Base-by-base conservation (phyloP, 129 eudicot species). In the Pulicaria dysenterica region DNA sequence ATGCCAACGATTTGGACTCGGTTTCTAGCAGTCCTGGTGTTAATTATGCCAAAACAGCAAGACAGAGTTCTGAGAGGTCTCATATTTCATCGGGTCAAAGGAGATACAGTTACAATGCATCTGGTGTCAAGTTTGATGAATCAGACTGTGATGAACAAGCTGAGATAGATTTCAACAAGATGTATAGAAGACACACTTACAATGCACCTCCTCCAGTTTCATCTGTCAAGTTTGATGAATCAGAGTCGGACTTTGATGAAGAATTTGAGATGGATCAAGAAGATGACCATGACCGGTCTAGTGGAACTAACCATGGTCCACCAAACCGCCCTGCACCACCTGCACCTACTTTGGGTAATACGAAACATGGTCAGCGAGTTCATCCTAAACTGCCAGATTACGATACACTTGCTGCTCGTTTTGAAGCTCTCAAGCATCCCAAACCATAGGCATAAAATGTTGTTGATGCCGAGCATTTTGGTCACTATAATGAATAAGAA, bases 351-450 rank as follows among this genome's bases (percentile, higher is more conserved):
- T 38, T 54, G 2, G 63, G 75, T 42, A 57, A 51, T 43, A 62
- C 16, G 68, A 48, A 55, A 65, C 80, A 85, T n/a, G 79, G 73
- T 58, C 84, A 83, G 42, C 86, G 94, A 15, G 91, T 86, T 67
- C 99, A 95, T 82, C 99, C 99, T 45, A 95, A 95, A 54, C 74
- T 95, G 77, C 99, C 99, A 41, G 99, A 95, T 73, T 95, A 88
- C 41, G 97, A 95, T 64, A 75, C 80, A 36, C 81, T 94, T 55
- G 85, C 97, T 62, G 96, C 99, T 58, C 97, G 97, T 61, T 91
- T 95, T 60, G 96, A 95, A 63, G 87, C 94, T 40, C 94, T 90
- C 68, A 95, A 91, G 82, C 73, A 83, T 72, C 85, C 61, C 42
- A 90, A 85, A 70, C 19, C 78, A 5, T 66, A 62, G 75, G 62